Conservation (phyloP, 768 basidiomycete species). For the Paxillus rubicundulus region DNA sequence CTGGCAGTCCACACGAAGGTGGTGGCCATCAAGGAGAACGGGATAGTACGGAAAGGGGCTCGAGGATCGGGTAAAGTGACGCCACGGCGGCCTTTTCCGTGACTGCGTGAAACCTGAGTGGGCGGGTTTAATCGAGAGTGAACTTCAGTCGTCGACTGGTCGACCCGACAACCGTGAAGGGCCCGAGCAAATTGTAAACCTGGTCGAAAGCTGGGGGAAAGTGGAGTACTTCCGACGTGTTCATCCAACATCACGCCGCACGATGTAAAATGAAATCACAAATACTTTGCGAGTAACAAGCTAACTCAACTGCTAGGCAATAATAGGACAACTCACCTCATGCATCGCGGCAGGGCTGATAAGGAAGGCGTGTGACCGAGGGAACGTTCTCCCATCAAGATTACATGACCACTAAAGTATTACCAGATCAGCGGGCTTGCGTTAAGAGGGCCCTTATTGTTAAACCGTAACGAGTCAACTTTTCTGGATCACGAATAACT, state of each 20-base stretch:
- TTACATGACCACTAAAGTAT: background rate
- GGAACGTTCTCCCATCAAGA: background rate
- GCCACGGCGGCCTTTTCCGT: background rate
- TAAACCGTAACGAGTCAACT: background rate
- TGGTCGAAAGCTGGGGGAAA: background rate
- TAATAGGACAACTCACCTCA: no score
- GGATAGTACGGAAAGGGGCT: background rate
- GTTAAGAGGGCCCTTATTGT: background rate
- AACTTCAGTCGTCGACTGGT: no score
- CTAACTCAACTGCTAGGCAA: no score
- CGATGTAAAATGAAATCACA: no score
- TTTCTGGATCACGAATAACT: background rate
- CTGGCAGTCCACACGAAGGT: background rate
- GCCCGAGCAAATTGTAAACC: background rate
- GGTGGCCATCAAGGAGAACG: background rate
- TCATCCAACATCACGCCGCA: no score
- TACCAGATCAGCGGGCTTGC: background rate
- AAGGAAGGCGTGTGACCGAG: background rate
- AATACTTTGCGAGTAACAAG: background rate
- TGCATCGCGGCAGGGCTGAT: background rate
- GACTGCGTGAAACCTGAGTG: background rate
- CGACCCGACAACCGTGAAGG: background rate
- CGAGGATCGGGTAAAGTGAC: background rate
- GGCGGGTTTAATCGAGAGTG: background rate
- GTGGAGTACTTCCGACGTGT: background rate